These are phyloP conservation scores for Canna indica DNA, from an alignment of 176 grass and related monocot genomes.

Conservation along the genomic window DNA sequence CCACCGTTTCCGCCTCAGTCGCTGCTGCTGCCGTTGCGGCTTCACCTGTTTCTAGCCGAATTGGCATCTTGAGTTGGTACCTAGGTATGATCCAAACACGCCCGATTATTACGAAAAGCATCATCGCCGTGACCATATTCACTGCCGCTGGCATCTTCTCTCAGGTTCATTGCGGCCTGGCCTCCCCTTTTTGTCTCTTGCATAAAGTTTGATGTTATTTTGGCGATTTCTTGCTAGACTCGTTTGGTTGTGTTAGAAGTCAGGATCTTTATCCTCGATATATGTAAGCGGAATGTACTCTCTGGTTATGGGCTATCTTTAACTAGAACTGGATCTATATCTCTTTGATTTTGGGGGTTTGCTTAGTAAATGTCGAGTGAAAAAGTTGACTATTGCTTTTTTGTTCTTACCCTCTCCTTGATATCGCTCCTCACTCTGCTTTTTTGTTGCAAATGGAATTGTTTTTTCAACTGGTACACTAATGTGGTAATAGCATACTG, in stretches of 20 bases:
- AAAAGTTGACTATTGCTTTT: no score
- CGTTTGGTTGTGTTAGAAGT: background rate
- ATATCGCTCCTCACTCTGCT: no score
- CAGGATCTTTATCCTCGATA: background rate
- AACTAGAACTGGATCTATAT: background rate
- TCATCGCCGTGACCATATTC: slow-evolving; percentile 77
- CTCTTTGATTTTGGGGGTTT: background rate
- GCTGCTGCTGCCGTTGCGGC: slow-evolving; percentile 1
- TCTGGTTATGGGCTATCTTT: background rate
- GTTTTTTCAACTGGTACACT: background rate
- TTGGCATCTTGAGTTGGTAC: slow-evolving; percentile 57
- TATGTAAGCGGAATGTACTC: background rate
- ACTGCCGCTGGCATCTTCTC: slow-evolving; percentile 63
- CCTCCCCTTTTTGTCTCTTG: background rate
- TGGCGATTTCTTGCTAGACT: background rate
- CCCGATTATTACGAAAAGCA: slow-evolving; percentile 78
- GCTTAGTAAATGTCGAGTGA: no score
- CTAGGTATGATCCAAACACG: slow-evolving; percentile 54
- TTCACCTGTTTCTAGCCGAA: slow-evolving; percentile 16
- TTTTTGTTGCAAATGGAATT: background rate
- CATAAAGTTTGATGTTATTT: background rate
- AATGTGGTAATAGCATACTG: background rate
- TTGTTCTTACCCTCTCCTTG: no score
- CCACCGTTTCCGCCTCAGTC: background rate
- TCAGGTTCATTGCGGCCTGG: slow-evolving; percentile 38